phyloP scores from a whole-genome alignment of 2,329 filamentous ascomycete genomes.

The Microsporum ferrugineum region DNA sequence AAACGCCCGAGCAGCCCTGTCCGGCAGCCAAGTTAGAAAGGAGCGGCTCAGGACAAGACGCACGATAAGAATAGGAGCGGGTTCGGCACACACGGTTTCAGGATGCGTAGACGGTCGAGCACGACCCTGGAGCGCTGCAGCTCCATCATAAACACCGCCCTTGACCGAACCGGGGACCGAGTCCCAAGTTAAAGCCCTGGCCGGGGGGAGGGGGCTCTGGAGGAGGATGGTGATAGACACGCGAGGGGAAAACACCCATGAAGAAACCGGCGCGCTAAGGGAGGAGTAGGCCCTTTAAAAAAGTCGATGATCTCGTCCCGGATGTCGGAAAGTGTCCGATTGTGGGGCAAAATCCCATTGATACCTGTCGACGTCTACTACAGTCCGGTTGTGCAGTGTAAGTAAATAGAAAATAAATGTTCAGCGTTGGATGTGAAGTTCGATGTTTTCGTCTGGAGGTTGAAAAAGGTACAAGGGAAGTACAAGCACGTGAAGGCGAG shows the following conservation, averaged over 20 bases:
- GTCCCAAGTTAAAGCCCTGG: not conserved
- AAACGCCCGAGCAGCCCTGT: constrained; percentile 34
- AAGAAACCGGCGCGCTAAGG: not conserved
- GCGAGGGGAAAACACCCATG: not conserved
- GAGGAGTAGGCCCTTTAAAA: not conserved
- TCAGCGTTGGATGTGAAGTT: too few species aligned
- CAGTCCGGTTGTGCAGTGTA: not conserved
- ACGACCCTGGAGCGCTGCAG: not conserved
- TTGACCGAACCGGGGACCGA: not conserved
- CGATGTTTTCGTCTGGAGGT: too few species aligned
- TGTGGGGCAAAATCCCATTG: not conserved
- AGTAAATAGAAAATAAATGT: too few species aligned
- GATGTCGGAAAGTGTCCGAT: not conserved
- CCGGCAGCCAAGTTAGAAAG: not conserved
- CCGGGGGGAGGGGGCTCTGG: not conserved
- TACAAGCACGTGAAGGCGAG: not conserved
- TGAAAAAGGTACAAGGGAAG: not conserved
- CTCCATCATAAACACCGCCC: not conserved
- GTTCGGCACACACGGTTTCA: constrained; percentile 12
- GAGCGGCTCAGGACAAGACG: not conserved
- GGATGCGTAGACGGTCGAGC: constrained; percentile 7
- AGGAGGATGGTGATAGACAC: not conserved
- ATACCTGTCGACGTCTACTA: not conserved
- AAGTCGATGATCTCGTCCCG: not conserved
- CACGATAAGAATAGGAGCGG: not conserved